A percentile compares a stretch with the other conserved stretches of the same genome.
Conservation (phyloP, 306 rosid species). For the Medicago lupulina region DNA sequence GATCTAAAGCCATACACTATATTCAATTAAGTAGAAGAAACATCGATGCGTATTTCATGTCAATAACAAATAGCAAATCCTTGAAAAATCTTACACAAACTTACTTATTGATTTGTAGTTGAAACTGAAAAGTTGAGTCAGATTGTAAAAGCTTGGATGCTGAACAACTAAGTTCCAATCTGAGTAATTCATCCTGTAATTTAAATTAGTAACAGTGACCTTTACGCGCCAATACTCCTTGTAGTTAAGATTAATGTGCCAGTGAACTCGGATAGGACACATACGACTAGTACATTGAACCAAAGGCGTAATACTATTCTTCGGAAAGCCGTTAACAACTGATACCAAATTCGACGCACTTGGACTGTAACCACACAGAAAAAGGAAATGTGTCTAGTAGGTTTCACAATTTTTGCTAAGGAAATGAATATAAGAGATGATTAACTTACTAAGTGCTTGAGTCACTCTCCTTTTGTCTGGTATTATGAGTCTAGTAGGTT, state of each 20-base stretch:
- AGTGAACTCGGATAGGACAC: slow-evolving; percentile 90
- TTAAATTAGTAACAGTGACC: slow-evolving; percentile 78
- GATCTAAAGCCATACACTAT: not conserved
- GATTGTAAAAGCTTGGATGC: slow-evolving; percentile 84
- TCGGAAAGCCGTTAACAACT: slow-evolving; percentile 53
- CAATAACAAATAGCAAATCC: not conserved
- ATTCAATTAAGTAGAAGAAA: slow-evolving; percentile 4
- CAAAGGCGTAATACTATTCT: slow-evolving; percentile 53
- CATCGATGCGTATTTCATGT: not conserved
- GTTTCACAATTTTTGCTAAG: too few species aligned
- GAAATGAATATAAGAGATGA: not conserved
- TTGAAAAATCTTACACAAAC: slow-evolving; percentile 41
- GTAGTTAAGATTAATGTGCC: slow-evolving; percentile 85
- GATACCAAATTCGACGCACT: slow-evolving; percentile 64
- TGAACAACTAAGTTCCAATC: slow-evolving; percentile 84
- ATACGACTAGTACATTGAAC: slow-evolving; percentile 79
- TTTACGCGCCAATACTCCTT: slow-evolving; percentile 82
- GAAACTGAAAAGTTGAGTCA: slow-evolving; percentile 81
- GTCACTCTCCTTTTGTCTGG: slow-evolving; percentile 81
- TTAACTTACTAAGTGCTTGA: slow-evolving; percentile 82
- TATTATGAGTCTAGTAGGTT: slow-evolving; percentile 57
- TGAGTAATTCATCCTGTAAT: slow-evolving; percentile 75
- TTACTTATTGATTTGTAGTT: slow-evolving; percentile 74
- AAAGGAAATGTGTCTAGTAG: slow-evolving; percentile 10
- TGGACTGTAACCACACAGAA: slow-evolving; percentile 48